These are phyloP conservation scores for Besnoitia besnoiti DNA, from an alignment of 169 alveolate species.

Conservation along the genomic window DNA sequence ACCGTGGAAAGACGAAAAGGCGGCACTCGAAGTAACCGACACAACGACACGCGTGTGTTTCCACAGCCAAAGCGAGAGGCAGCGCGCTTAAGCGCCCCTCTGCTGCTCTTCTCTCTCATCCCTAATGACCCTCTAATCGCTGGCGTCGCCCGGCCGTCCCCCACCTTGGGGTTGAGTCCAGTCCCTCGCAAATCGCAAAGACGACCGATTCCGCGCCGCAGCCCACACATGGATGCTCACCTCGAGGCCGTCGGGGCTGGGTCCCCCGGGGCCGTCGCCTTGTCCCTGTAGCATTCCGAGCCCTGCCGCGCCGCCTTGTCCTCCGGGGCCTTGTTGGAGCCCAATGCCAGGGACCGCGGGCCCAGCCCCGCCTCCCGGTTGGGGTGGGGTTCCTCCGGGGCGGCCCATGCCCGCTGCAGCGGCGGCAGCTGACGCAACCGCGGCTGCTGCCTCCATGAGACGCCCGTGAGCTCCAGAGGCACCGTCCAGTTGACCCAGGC, in stretches of 20 bases:
- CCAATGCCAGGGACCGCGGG: not conserved
- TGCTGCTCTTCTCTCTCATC: too few species aligned
- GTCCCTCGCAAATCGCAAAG: too few species aligned
- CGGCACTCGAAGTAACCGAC: too few species aligned
- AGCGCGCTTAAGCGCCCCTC: too few species aligned
- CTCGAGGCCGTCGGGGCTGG: not conserved
- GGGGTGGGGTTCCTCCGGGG: not conserved
- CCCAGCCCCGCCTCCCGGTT: not conserved
- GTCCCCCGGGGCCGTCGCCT: not conserved
- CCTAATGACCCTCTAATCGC: too few species aligned
- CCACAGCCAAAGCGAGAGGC: too few species aligned
- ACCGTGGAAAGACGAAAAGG: not conserved
- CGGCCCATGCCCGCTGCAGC: not conserved
- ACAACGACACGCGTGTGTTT: too few species aligned
- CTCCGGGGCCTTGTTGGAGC: conserved; percentile 8
- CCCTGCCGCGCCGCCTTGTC: not conserved
- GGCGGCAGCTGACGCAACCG: not conserved
- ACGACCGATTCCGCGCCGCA: too few species aligned
- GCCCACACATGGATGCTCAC: not conserved
- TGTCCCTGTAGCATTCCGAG: not conserved
- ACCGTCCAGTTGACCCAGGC: not conserved
- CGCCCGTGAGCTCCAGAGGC: conserved; percentile 6
- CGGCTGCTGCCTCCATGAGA: conserved; percentile 1
- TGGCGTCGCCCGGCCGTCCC: too few species aligned
- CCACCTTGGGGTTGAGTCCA: too few species aligned